These are phyloP conservation scores for Plasmodium yoelii DNA, from an alignment of 169 alveolate genomes.

Conservation along the genomic window DNA sequence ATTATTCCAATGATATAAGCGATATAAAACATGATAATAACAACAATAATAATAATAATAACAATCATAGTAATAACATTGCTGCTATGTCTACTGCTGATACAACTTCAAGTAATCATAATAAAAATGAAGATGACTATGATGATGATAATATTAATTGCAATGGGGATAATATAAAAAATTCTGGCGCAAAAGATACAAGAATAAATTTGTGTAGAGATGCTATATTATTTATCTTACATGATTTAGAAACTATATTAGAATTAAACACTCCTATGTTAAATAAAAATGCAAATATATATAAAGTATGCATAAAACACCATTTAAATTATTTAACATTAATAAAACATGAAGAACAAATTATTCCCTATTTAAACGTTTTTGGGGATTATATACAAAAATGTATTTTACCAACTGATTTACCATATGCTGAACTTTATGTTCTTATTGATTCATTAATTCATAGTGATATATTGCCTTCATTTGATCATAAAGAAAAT, in stretches of 20 bases:
- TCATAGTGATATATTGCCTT: slow-evolving; percentile 78
- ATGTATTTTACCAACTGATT: slow-evolving; percentile 84
- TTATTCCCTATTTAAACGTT: slow-evolving; percentile 81
- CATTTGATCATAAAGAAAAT: slow-evolving; percentile 59
- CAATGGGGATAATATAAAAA: slow-evolving; percentile 43
- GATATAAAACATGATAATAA: slow-evolving; percentile 20
- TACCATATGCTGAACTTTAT: slow-evolving; percentile 82
- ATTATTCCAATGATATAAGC: slow-evolving; percentile 6
- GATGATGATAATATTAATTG: not conserved
- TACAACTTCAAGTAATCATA: slow-evolving; percentile 18
- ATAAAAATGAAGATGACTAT: slow-evolving; percentile 12
- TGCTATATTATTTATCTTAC: slow-evolving; percentile 82
- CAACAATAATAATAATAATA: slow-evolving; percentile 6
- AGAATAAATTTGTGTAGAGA: slow-evolving; percentile 84
- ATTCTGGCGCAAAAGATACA: slow-evolving; percentile 51
- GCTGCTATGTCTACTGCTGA: not conserved
- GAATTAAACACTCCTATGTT: slow-evolving; percentile 84
- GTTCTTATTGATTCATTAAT: slow-evolving; percentile 79
- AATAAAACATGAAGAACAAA: slow-evolving; percentile 75
- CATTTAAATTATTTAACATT: slow-evolving; percentile 81
- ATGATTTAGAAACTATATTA: slow-evolving; percentile 81
- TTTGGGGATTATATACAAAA: slow-evolving; percentile 84
- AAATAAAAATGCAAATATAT: slow-evolving; percentile 71
- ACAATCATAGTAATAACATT: not conserved
- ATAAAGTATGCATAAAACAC: slow-evolving; percentile 79